These are phyloP conservation scores for Beverwykella pulmonaria DNA, from an alignment of 495 filamentous ascomycete species.

Conservation along the genomic window DNA sequence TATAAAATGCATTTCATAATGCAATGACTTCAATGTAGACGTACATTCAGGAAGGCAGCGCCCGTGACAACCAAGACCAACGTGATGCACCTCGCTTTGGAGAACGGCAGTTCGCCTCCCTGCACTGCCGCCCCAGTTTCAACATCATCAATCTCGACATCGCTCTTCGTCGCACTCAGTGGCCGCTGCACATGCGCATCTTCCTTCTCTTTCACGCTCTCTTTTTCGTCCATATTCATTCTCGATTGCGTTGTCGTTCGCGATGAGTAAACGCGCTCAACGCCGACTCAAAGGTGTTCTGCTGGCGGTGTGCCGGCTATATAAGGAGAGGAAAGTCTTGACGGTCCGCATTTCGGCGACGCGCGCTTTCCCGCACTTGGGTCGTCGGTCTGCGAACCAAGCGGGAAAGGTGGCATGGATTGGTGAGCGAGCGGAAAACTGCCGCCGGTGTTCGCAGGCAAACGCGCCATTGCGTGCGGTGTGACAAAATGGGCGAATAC, in stretches of 20 bases:
- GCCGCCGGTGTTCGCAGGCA: background rate
- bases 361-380: background rate
- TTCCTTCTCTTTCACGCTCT: slow-evolving; percentile 14
- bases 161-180: background rate
- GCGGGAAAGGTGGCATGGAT: background rate
- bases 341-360: background rate
- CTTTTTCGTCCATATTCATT: slow-evolving; percentile 2
- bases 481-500: background rate
- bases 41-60: slow-evolving; percentile 36
- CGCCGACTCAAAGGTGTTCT: background rate
- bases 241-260: background rate
- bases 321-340: background rate
- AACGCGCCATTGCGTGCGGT: background rate
- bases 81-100: slow-evolving; percentile 33
- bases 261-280: background rate
- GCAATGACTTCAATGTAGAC: slow-evolving; percentile 1
- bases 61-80: slow-evolving; percentile 37
- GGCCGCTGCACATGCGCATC: slow-evolving; percentile 15
- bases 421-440: background rate
- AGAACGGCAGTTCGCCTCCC: slow-evolving; percentile 21
- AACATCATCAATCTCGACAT: slow-evolving; percentile 9
- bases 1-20: too few relatives aligned
- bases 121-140: background rate
- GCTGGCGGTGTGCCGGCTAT: background rate
- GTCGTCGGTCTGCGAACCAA: background rate